Percentiles rank a stretch among this genome's conserved stretches.
These are phyloP conservation scores for Boletus eberwhitei DNA, from an alignment of 768 basidiomycete genomes.

Conservation along the genomic window DNA sequence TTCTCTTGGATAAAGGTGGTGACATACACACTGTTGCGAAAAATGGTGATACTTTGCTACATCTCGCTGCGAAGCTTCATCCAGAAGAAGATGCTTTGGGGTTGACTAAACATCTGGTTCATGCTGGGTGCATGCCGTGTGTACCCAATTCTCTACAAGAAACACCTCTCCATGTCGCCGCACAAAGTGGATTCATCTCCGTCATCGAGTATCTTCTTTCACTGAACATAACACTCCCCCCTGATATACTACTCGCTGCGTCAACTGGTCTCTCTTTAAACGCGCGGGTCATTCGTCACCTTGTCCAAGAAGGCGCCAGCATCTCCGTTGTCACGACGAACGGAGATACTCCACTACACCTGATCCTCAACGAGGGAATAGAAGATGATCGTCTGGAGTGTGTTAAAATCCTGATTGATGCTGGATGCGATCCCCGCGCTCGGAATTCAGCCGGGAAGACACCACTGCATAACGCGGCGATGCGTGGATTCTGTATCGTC, in stretches of 20 bases:
- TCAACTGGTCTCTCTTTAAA: no score
- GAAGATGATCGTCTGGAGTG: neutral
- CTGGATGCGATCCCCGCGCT: neutral
- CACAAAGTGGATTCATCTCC: neutral
- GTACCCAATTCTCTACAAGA: neutral
- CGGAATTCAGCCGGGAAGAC: neutral
- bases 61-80: accelerated
- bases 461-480: neutral
- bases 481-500: neutral
- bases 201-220: neutral
- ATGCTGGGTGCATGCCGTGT: neutral
- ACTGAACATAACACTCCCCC: neutral
- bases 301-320: neutral
- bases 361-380: accelerated
- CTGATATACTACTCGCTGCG: neutral
- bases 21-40: neutral
- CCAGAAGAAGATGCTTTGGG: neutral
- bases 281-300: neutral
- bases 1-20: neutral
- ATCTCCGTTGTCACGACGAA: neutral
- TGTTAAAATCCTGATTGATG: neutral
- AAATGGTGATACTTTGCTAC: neutral
- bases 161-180: neutral
- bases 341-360: neutral
- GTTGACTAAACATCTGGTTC: neutral